Base-by-base conservation (phyloP, 2,329 filamentous ascomycete species). In the Aspergillus eucalypticola region DNA sequence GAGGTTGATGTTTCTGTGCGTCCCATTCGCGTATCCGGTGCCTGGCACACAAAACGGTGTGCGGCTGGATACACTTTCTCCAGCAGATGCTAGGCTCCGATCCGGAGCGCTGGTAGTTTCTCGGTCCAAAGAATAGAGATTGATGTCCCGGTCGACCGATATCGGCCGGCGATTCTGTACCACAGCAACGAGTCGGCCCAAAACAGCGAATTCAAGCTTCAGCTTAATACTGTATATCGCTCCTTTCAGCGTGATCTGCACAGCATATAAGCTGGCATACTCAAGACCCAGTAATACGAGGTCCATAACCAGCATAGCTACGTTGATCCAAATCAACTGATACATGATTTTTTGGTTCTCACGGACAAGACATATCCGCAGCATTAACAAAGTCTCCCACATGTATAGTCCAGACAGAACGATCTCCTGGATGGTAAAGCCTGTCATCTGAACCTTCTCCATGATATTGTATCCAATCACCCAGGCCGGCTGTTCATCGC, bases 151-250 rank as follows among this genome's bases (percentile, higher is more conserved):
- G 3, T 54, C 52, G 5, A 54, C 29, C 13, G 38, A 64, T 63
- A 23, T 60, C 1, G 69, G 67, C 38, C 66, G 66, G 46, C 67
- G 60, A 5, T 69, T 69, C 0, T 75, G 73, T 13, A 76, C 72
- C n/a, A 74, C 67, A 59, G 76, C 71, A 15, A 81, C 77, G 3
- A 82, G 68, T 38, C 76, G 75, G 27, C 83, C 76, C 8, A 87
- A 73, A 42, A 87, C 80, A 15, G 82, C 80, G 62, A 82, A 81
- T 69, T 87, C 85, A n/a, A 85, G 77, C 61, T 84, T 83, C 42
- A 84, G 74, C 41, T 75, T 75, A 21, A 75, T 60, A 64, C 72
- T 75, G 61, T 75, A 74, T 13, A 75, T 59, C 49, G 78, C 76
- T 11, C 74, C 73, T 65, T 80, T 79, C 35, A 77, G 68, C 5